Conservation (phyloP, 164 flowering plant species). For the Litsea cubeba region DNA sequence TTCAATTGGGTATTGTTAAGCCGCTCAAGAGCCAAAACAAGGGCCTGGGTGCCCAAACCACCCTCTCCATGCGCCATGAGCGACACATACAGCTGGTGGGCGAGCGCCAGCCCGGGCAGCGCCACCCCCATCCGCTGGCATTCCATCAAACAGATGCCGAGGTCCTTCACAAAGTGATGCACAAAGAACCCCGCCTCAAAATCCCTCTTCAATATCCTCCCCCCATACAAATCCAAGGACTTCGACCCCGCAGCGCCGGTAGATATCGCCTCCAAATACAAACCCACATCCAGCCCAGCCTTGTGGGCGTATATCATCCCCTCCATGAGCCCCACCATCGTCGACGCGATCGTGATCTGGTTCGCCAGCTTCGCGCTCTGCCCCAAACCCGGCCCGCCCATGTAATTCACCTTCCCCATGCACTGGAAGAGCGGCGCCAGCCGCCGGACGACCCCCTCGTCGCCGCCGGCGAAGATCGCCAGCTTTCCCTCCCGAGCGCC, state of each 20-base stretch:
- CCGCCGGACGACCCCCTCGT: slow-evolving; percentile 29
- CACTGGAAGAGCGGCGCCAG: slow-evolving; percentile 53
- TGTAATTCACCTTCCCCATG: slow-evolving; percentile 76
- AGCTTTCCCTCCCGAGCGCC: slow-evolving; percentile 69
- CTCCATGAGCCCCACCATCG: slow-evolving; percentile 91
- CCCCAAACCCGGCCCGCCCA: slow-evolving; percentile 88
- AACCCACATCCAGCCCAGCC: slow-evolving; percentile 59
- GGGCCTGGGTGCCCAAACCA: slow-evolving; percentile 75
- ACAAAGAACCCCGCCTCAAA: slow-evolving; percentile 83
- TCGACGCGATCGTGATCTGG: slow-evolving; percentile 74
- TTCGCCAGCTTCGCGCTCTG: slow-evolving; percentile 82
- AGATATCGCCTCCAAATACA: slow-evolving; percentile 65
- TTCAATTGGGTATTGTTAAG: slow-evolving; percentile 65
- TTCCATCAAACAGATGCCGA: slow-evolving; percentile 88
- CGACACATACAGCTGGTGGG: slow-evolving; percentile 88
- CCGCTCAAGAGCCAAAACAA: slow-evolving; percentile 78
- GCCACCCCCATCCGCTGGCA: slow-evolving; percentile 78
- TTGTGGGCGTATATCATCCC: slow-evolving; percentile 82
- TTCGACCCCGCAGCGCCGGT: slow-evolving; percentile 86
- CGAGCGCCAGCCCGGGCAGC: slow-evolving; percentile 82
- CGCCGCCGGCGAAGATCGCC: slow-evolving; percentile 92
- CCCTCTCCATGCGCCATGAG: slow-evolving; percentile 90
- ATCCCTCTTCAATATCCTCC: slow-evolving; percentile 75
- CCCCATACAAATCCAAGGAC: slow-evolving; percentile 73
- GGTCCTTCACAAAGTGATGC: slow-evolving; percentile 89